These are phyloP conservation scores for Fusarium musae DNA, from an alignment of 2,329 filamentous ascomycete species.

Conservation along the genomic window DNA sequence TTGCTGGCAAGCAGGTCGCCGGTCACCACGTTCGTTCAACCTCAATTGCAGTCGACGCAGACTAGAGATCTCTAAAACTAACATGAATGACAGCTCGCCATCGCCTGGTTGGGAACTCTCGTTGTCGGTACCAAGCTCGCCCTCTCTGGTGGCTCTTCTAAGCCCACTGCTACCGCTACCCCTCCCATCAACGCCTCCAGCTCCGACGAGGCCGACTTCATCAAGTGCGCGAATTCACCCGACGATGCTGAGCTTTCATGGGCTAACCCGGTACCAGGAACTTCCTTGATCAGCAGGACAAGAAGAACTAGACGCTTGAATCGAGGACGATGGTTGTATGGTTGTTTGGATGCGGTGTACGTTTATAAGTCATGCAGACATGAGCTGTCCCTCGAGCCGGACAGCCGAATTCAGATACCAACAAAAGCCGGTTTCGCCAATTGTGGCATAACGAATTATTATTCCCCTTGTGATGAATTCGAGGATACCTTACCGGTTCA, in stretches of 20 bases:
- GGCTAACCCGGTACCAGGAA: conserved; percentile 49
- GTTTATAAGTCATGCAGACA: conserved; percentile 46
- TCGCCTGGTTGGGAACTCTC: conserved; percentile 64
- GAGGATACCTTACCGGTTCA: background rate
- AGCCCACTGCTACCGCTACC: conserved; percentile 55
- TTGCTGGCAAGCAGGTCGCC: conserved; percentile 69
- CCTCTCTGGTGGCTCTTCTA: conserved; percentile 59
- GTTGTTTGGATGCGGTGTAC: conserved; percentile 50
- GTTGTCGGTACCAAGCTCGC: conserved; percentile 61
- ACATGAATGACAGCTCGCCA: conserved; percentile 61
- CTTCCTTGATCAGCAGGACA: conserved; percentile 55
- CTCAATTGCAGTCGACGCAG: conserved; percentile 24
- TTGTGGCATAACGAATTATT: conserved; percentile 30
- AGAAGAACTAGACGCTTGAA: conserved; percentile 51
- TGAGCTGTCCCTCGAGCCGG: conserved; percentile 39
- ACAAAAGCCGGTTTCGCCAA: conserved; percentile 38
- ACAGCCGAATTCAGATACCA: conserved; percentile 43
- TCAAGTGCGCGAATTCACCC: conserved; percentile 63
- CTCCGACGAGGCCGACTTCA: conserved; percentile 72
- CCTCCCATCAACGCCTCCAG: conserved; percentile 71
- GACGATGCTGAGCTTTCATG: background rate
- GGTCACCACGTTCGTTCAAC: conserved; percentile 67
- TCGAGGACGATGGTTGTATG: conserved; percentile 30
- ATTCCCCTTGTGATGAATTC: conserved; percentile 17
- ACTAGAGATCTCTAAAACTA: conserved; percentile 20